Percentiles rank a stretch among this genome's conserved stretches.
Conservation (phyloP, 768 basidiomycete genomes). For the Pisolithus microcarpus region DNA sequence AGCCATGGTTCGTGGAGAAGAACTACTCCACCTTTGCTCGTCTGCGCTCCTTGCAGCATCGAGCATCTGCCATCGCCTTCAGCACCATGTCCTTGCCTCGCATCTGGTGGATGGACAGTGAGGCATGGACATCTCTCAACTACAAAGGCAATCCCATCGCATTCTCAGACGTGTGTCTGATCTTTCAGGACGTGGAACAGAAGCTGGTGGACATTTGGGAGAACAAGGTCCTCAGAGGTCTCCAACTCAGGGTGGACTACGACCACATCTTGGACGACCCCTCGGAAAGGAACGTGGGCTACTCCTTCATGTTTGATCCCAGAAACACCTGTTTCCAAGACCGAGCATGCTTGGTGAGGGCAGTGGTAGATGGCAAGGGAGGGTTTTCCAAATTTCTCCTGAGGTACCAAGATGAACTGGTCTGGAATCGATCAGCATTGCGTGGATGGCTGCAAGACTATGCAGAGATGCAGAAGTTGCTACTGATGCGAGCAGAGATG, state of each 20-base stretch:
- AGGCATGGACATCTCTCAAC: background rate
- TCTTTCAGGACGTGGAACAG: background rate
- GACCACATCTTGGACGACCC: background rate
- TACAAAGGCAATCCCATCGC: constrained; percentile 1
- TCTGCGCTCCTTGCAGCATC: background rate
- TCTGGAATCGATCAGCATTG: background rate
- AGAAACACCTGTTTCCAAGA: constrained; percentile 1
- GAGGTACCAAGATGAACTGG: background rate
- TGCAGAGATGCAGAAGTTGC: background rate
- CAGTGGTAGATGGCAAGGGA: background rate
- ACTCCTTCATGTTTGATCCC: background rate
- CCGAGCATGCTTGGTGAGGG: background rate
- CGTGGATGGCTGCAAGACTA: background rate
- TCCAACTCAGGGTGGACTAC: background rate
- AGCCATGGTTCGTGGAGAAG: background rate
- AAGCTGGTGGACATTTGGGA: background rate
- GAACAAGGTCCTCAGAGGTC: background rate
- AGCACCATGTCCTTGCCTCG: background rate
- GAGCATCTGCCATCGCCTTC: background rate
- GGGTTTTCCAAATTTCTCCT: background rate
- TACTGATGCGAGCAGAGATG: background rate
- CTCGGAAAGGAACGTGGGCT: background rate
- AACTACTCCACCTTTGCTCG: background rate
- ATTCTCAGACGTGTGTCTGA: background rate
- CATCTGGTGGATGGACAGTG: constrained; percentile 2